Percentiles rank a stretch among this genome's conserved stretches.
Conservation (phyloP, 2,329 filamentous ascomycete species). For the Sporothrix pallida region DNA sequence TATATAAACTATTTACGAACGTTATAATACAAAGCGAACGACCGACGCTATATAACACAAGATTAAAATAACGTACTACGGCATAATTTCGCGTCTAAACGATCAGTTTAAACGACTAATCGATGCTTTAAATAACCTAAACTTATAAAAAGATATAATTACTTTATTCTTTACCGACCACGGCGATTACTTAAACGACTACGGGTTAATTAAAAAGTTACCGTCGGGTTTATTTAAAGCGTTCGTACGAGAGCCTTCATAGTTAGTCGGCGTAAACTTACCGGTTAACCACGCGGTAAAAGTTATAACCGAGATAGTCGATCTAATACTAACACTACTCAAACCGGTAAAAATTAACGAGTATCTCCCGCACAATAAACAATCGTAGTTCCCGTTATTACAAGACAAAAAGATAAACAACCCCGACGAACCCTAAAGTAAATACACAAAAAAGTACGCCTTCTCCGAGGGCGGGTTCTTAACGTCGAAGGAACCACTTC, state of each 20-base stretch:
- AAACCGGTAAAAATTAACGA: constrained; percentile 49
- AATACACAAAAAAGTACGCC: constrained; percentile 46
- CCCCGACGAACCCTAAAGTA: constrained; percentile 38
- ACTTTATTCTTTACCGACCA: constrained; percentile 55
- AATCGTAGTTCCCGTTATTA: constrained; percentile 45
- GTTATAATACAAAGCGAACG: constrained; percentile 49
- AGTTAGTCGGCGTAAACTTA: constrained; percentile 51
- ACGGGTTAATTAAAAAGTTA: constrained; percentile 57
- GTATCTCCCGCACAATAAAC: constrained; percentile 50
- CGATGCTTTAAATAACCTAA: constrained; percentile 44
- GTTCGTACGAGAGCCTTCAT: constrained; percentile 52
- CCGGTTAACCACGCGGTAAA: constrained; percentile 45
- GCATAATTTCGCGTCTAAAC: constrained; percentile 54
- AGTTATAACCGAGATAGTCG: constrained; percentile 53
- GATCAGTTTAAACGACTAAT: constrained; percentile 53
- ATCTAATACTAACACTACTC: constrained; percentile 52
- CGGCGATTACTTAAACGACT: constrained; percentile 55
- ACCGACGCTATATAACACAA: constrained; percentile 52
- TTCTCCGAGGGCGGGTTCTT: constrained; percentile 55
- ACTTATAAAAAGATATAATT: constrained; percentile 48
- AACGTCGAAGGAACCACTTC: constrained; percentile 51
- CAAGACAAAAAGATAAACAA: neutral
- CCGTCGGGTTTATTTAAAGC: constrained; percentile 51
- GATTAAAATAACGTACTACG: constrained; percentile 53
- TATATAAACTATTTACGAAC: constrained; percentile 48